These are phyloP conservation scores for Candida parachauliodes DNA, from an alignment of 805 yeast species.

Conservation along the genomic window DNA sequence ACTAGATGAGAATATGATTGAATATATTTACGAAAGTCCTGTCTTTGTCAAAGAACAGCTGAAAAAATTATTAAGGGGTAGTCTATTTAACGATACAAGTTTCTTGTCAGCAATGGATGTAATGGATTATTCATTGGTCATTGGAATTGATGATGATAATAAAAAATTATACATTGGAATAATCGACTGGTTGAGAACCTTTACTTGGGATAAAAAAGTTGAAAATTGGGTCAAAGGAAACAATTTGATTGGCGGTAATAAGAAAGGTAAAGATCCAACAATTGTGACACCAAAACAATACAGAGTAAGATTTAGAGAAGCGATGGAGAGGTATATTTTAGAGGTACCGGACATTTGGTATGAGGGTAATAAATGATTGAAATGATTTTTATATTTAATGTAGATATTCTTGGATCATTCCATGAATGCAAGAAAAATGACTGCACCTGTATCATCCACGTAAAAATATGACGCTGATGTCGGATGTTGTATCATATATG, in stretches of 20 bases:
- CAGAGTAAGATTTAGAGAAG: conserved; percentile 89
- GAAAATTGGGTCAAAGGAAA: conserved; percentile 99
- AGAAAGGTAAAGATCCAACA: conserved; percentile 89
- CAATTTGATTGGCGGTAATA: conserved; percentile 68
- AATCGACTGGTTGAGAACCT: conserved; percentile 89
- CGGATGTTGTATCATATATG: too few species aligned
- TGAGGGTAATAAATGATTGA: conserved; percentile 25
- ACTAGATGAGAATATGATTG: conserved; percentile 97
- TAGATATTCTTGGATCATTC: neutral
- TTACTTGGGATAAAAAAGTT: conserved; percentile 97
- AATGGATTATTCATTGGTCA: conserved; percentile 95
- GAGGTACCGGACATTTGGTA: conserved; percentile 86
- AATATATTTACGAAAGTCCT: conserved; percentile 94
- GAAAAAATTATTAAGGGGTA: conserved; percentile 79
- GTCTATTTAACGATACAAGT: conserved; percentile 91
- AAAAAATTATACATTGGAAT: conserved; percentile 84
- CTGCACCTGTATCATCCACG: too few species aligned
- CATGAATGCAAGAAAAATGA: neutral
- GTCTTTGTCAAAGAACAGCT: conserved; percentile 90
- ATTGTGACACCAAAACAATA: conserved; percentile 97
- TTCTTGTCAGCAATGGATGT: conserved; percentile 96
- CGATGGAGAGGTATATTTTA: conserved; percentile 92
- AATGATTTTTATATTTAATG: neutral
- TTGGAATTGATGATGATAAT: conserved; percentile 74
- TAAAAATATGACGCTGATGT: too few species aligned